Evolutionary conservation across 2,329 filamentous ascomycete genomes (phyloP).

Genomic region (Penicillium brasilianum): DNA sequence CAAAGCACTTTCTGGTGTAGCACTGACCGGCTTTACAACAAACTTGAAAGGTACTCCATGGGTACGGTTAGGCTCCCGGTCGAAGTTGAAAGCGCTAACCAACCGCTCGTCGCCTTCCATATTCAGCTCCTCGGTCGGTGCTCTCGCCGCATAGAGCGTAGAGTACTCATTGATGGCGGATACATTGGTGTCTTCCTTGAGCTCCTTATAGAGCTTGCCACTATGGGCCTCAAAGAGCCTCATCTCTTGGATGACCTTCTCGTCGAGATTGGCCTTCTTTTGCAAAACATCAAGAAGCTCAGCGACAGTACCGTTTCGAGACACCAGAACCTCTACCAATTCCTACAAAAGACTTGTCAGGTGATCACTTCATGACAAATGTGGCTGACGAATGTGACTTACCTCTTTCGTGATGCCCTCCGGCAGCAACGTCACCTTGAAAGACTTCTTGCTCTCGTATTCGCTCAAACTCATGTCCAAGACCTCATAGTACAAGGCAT

Average conservation of each 20-base stretch:
- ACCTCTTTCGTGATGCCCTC: conserved; percentile 93
- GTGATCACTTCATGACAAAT: conserved; percentile 7
- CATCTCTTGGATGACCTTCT: conserved; percentile 74
- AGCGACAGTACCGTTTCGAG: conserved; percentile 79
- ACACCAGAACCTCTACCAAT: conserved; percentile 78
- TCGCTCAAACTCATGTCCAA: conserved; percentile 93
- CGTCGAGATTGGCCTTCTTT: conserved; percentile 78
- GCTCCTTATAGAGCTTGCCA: conserved; percentile 82
- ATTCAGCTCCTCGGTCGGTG: conserved; percentile 70
- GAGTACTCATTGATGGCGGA: conserved; percentile 85
- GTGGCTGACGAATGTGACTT: conserved; percentile 33
- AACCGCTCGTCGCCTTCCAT: conserved; percentile 69
- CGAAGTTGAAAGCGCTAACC: conserved; percentile 88
- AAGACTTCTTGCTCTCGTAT: conserved; percentile 85
- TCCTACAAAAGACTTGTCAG: conserved; percentile 60
- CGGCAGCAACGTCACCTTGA: conserved; percentile 82
- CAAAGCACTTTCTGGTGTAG: not conserved
- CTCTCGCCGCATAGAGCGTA: conserved; percentile 77
- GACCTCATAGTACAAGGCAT: conserved; percentile 89
- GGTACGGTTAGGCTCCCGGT: conserved; percentile 80
- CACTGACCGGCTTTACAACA: conserved; percentile 74
- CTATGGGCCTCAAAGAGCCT: conserved; percentile 82
- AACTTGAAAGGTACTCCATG: conserved; percentile 95
- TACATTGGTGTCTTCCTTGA: conserved; percentile 73
- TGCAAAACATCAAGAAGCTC: conserved; percentile 78